Evolutionary conservation across 192 early-diverging fungal species (phyloP).

Genomic region (Entomortierella lignicola): DNA sequence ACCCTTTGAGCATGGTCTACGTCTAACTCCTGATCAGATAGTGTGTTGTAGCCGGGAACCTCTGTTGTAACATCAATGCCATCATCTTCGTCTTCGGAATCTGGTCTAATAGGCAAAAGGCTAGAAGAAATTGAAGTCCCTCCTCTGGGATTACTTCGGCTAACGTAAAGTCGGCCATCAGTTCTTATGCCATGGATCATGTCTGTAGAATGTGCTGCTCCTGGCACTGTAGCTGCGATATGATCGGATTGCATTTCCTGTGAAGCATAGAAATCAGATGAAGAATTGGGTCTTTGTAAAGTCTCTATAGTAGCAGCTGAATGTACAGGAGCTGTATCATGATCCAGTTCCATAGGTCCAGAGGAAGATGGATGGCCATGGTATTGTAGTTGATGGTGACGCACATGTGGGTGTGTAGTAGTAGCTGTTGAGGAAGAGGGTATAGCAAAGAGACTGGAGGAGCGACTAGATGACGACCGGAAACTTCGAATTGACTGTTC

Average conservation of each 20-base stretch:
- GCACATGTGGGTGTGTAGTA: slow-evolving; percentile 1
- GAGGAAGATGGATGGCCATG: background rate
- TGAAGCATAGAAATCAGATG: background rate
- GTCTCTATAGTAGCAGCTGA: background rate
- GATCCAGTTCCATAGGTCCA: slow-evolving; percentile 9
- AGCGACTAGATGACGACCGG: slow-evolving; percentile 17
- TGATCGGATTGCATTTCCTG: background rate
- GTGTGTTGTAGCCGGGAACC: background rate
- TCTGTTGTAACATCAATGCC: background rate
- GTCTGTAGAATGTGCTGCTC: background rate
- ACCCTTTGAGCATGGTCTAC: background rate
- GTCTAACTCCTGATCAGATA: background rate
- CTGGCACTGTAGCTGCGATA: background rate
- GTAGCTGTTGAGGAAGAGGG: slow-evolving; percentile 4
- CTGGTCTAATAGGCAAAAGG: slow-evolving; percentile 22
- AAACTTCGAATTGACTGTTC: slow-evolving; percentile 31
- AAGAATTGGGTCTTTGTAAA: background rate
- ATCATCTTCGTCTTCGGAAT: slow-evolving; percentile 29
- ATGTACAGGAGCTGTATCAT: background rate
- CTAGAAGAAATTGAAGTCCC: slow-evolving; percentile 32
- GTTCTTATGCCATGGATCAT: background rate
- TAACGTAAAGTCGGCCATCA: slow-evolving; percentile 9
- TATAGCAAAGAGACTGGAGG: slow-evolving; percentile 15
- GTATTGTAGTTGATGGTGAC: background rate
- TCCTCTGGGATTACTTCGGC: slow-evolving; percentile 11